Evolutionary conservation across 1,139 yeast species (phyloP), one percentile per base, ranked within the genome.

Genomic region (Komagataea norvegica): DNA sequence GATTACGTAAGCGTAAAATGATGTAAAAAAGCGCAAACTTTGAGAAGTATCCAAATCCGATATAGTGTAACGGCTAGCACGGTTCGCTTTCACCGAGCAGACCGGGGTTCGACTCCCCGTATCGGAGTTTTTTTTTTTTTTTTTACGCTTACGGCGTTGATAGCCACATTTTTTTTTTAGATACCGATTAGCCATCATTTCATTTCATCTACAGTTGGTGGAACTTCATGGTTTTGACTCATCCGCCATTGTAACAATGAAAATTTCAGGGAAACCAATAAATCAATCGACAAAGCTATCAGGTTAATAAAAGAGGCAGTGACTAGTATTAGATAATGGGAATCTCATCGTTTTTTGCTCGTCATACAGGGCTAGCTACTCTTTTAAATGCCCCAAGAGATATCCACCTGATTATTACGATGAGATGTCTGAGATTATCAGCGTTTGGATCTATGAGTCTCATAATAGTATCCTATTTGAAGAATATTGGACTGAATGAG

Each of bases 41-140:
- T 4, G 9, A 19, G n/a, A 8, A 1, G 9, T 20, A 9, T n/a
- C 4, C 25, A 29, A 25, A 33, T 76, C 81, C 82, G 82, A 75
- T 77, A 70, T 77, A 72, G 83, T 77, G 82, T 77, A 77, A 75
- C 79, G 83, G 84, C 77, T 77, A 77, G 78, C 83, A 77, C 82
- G 79, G 81, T 75, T 72, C 81, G 79, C 81, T 77, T 74, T 77
- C 82, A 76, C 83, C 79, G 82, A 72, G 81, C 81, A 76, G 70
- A 72, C 79, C 83, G 77, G 82, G 82, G 83, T 77, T 77, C 83
- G 79, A 77, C 78, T 76, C 83, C 83, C 82, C 77, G 82, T 70
- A 75, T 74, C 81, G 83, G 82, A 77, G 73, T 40, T 42, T 46
- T 37, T 48, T 61, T 64, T 62, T 61, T 52, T 48, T 44, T 18